Base-by-base conservation (phyloP, 1,284 basidiomycete species). In the Spongiforma sp. region DNA sequence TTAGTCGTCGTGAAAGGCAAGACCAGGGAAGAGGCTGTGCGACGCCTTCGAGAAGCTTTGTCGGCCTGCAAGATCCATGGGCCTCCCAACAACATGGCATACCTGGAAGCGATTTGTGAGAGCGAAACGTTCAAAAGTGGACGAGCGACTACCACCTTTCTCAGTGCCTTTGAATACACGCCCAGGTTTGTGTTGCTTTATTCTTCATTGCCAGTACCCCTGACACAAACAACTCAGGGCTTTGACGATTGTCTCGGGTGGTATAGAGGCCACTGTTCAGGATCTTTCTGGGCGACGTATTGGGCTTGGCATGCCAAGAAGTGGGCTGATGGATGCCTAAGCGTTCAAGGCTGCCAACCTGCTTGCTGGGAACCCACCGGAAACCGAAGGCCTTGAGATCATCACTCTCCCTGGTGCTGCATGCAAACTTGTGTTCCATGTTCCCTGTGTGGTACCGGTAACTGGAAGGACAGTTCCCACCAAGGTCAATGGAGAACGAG, bases 281-380 rank as follows among this genome's bases (percentile, higher is more conserved):
- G 89, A 91, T 69, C 81, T 86, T 26, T 88, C 89, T 4, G 86
- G 86, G 2, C 81, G 91, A 19, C 75, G 73, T 0, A 79, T 85
- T 2, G 85, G 87, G 1, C 77, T 85, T 50, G 90, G 91, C 17
- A 83, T 92, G 12, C 91, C 91, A 1, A 82, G 79, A n/a, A 85
- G 86, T 63, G 91, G 91, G 0, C 86, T 89, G 0, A 87, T 89
- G 83, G 91, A 93, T 71, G 69, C 79, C 14, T 74, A 87, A 10
- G 85, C 89, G 0, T 86, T 90, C 71, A 77, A 82, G 48, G 78
- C 82, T 0, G 90, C 86, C 15, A 92, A 92, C 69, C 66, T 86
- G 39, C 78, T 93, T 17, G 87, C 85, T 12, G 86, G 86, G 10
- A 93, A 93, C 71, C 67, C 77, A 1, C 69, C 75, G 5, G 81